Base-by-base conservation (phyloP, 176 grass and related monocot genomes). In the Themeda triandra region DNA sequence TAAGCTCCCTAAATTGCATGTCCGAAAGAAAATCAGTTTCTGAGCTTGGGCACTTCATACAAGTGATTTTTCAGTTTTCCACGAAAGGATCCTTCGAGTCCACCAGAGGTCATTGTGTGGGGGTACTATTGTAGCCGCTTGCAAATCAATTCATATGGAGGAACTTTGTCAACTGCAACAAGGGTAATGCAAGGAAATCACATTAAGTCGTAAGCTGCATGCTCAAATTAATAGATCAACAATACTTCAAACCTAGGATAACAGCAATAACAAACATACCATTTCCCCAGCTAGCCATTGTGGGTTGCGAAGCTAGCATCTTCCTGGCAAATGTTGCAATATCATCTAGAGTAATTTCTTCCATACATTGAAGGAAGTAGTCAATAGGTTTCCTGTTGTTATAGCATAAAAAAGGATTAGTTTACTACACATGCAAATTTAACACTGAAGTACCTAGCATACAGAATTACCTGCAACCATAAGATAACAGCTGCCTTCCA, bases 401-500 rank as follows among this genome's bases (percentile, higher is more conserved):
- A 75, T 48, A 31, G 62, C 60, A 66, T 31, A 58, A 15, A 8
- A 56, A 86, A 45, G 2, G 18, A 75, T 71, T 53, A 49, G 62
- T 29, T 75, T 35, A 74, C 62, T 63, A 58, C 41, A 25, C 10
- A 14, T 78, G 56, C 13, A 42, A 62, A 69, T 29, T 46, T 51
- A 77, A 39, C 67, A 32, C 37, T 45, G 0, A 83, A 80, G 53
- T n/a, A 63, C 74, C 4, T 6, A 83, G 83, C 40, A 71, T 46
- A 17, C 24, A 24, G 73, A 86, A 62, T 93, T 88, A 95, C 95
- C 92, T 83, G 81, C 67, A 78, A 11, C 91, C 87, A 23, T 95
- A 95, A 76, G 92, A 93, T 88, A 98, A 88, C 83, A 98, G 76
- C 76, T 98, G 92, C 62, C 95, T 88, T 63, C 95, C 95, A 76